These are phyloP conservation scores for Hirsutella rhossiliensis DNA, from an alignment of 2,329 filamentous ascomycete species.

Conservation along the genomic window DNA sequence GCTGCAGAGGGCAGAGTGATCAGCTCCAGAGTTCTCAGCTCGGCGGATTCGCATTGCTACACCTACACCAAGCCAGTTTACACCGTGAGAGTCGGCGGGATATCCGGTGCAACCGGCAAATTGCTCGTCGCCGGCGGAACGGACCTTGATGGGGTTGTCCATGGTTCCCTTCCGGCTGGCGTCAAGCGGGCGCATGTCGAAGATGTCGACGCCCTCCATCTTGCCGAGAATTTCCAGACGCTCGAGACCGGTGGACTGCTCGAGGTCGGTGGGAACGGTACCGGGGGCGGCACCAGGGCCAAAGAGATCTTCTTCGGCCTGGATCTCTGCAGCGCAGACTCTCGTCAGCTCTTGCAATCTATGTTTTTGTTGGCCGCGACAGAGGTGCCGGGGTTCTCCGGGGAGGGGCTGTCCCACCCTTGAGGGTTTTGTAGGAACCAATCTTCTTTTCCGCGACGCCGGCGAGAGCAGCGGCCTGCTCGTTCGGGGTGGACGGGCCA, in stretches of 20 bases:
- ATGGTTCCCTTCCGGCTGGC: constrained; percentile 84
- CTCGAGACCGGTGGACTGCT: constrained; percentile 95
- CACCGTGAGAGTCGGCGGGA: constrained; percentile 83
- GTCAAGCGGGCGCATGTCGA: constrained; percentile 96
- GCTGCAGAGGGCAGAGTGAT: constrained; percentile 31
- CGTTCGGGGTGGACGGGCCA: constrained; percentile 17
- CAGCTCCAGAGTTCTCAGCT: neutral
- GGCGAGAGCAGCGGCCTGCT: constrained; percentile 23
- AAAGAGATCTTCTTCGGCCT: constrained; percentile 68
- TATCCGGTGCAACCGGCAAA: constrained; percentile 91
- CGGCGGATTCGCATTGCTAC: neutral
- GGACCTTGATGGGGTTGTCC: constrained; percentile 80
- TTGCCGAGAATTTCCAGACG: constrained; percentile 98
- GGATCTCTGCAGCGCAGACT: constrained; percentile 54
- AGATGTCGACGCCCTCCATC: constrained; percentile 96
- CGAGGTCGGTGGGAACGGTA: constrained; percentile 83
- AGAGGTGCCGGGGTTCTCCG: neutral
- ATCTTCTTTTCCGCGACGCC: constrained; percentile 31
- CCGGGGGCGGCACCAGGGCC: constrained; percentile 71
- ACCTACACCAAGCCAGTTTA: constrained; percentile 82
- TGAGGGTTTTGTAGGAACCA: constrained; percentile 31
- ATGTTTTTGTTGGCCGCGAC: no score
- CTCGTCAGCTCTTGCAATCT: constrained; percentile 8
- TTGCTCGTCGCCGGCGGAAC: constrained; percentile 90
- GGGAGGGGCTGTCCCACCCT: constrained; percentile 28